phyloP scores from a whole-genome alignment of 2,329 filamentous ascomycete genomes.

The Pseudogymnoascus sp. region DNA sequence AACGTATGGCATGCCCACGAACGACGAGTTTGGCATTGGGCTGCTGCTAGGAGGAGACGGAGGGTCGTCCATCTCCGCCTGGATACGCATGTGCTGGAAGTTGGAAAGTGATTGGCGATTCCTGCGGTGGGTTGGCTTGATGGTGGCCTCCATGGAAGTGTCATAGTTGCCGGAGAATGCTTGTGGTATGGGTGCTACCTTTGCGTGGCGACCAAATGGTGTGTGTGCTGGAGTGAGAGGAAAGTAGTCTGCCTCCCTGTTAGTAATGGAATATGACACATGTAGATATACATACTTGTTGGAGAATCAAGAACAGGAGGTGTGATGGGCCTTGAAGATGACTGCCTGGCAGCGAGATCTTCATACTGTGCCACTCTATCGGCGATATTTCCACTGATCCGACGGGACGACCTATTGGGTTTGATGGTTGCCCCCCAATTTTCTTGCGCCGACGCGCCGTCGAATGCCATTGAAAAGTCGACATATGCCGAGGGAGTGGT shows the following conservation, averaged over 20 bases:
- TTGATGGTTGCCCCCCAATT: slow-evolving; percentile 13
- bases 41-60: slow-evolving; percentile 49
- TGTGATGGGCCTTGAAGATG: slow-evolving; percentile 47
- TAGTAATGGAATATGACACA: slow-evolving; percentile 11
- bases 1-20: slow-evolving; percentile 43
- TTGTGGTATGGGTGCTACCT: slow-evolving; percentile 28
- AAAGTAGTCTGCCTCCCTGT: slow-evolving; percentile 44
- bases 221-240: slow-evolving; percentile 62
- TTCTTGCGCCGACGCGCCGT: slow-evolving; percentile 16
- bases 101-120: slow-evolving; percentile 41
- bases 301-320: slow-evolving; percentile 51
- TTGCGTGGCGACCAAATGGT: slow-evolving; percentile 38
- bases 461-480: slow-evolving; percentile 26
- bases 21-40: slow-evolving; percentile 44
- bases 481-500: slow-evolving; percentile 25
- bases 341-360: slow-evolving; percentile 37
- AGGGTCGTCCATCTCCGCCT: slow-evolving; percentile 43
- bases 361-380: slow-evolving; percentile 54
- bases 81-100: slow-evolving; percentile 51
- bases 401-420: slow-evolving; percentile 29
- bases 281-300: slow-evolving; percentile 40
- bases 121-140: slow-evolving; percentile 45
- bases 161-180: slow-evolving; percentile 55
- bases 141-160: slow-evolving; percentile 58
- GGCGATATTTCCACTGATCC: slow-evolving; percentile 54